These are phyloP conservation scores for Talaromyces sp. DNA, from an alignment of 2,329 filamentous ascomycete genomes.

Conservation along the genomic window DNA sequence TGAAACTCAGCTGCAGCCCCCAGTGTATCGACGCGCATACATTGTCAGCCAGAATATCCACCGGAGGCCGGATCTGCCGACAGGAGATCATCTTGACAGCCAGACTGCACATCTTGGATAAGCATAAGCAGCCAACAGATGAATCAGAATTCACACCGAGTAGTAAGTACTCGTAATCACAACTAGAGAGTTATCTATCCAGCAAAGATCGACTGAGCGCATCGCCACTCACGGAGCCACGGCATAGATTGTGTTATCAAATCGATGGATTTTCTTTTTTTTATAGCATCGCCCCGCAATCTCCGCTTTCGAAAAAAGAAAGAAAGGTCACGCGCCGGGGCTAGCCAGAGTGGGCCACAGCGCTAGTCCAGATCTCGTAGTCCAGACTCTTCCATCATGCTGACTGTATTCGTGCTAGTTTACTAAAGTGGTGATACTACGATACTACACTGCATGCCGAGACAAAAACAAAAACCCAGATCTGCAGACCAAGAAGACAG, in stretches of 20 bases:
- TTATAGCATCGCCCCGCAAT: conserved; percentile 1
- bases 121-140: neutral
- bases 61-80: too few relatives aligned
- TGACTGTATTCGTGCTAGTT: too few relatives aligned
- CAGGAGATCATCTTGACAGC: too few relatives aligned
- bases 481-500: neutral
- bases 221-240: neutral
- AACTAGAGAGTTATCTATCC: neutral
- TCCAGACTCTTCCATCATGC: neutral
- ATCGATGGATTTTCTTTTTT: too few relatives aligned
- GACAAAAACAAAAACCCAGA: neutral
- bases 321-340: conserved; percentile 8
- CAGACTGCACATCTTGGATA: neutral
- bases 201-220: neutral
- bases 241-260: neutral
- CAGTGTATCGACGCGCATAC: too few relatives aligned
- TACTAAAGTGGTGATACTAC: neutral
- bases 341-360: neutral
- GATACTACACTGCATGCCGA: neutral
- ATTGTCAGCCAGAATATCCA: too few relatives aligned
- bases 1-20: neutral
- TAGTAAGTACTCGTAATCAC: neutral
- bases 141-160: too few relatives aligned
- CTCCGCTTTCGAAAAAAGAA: neutral
- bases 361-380: neutral